These are phyloP conservation scores for Cucumis hystrix DNA, from an alignment of 306 rosid species.

Conservation along the genomic window DNA sequence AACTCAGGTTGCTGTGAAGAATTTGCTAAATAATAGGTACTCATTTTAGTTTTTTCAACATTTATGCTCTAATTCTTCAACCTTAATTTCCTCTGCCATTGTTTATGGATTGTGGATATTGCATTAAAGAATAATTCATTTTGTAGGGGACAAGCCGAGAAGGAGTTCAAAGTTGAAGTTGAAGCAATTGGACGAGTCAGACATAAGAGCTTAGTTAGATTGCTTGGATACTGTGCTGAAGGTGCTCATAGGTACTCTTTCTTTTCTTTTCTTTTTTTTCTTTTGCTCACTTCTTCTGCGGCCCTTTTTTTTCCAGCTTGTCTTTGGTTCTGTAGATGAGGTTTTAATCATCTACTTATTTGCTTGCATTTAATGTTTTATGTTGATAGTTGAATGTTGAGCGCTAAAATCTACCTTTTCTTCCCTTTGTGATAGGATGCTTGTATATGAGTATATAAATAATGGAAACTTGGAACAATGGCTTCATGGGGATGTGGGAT, in stretches of 20 bases:
- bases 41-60: neutral
- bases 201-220: conserved; percentile 74
- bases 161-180: conserved; percentile 80
- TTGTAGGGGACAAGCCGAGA: conserved; percentile 85
- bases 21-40: conserved; percentile 74
- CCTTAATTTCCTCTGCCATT: neutral
- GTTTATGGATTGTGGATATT: neutral
- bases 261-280: neutral
- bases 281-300: neutral
- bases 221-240: conserved; percentile 89
- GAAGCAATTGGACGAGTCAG: conserved; percentile 92
- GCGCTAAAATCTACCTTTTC: neutral
- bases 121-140: conserved; percentile 1
- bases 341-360: neutral
- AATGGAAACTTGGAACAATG: conserved; percentile 86
- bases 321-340: neutral
- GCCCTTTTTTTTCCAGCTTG: neutral
- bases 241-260: conserved; percentile 73
- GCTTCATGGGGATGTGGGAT: conserved; percentile 84
- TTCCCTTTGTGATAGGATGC: conserved; percentile 39
- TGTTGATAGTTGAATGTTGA: neutral
- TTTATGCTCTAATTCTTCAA: neutral
- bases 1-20: conserved; percentile 57
- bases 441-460: conserved; percentile 76
- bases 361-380: neutral